Evolutionary conservation across 768 basidiomycete species (phyloP).

Genomic region (Myochromella boudieri): DNA sequence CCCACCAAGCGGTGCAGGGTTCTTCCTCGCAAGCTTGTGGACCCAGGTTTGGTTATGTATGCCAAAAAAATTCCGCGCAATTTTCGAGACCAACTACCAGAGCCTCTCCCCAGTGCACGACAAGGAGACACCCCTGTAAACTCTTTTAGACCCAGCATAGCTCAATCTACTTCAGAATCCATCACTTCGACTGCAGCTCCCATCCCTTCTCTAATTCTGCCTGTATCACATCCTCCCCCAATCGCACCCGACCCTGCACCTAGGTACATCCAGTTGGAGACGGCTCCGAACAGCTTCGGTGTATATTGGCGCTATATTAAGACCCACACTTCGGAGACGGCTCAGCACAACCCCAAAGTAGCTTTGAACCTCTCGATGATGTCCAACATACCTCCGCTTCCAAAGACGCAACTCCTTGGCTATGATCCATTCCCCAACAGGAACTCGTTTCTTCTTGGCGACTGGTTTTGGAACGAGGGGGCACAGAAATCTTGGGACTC

Average conservation of each 20-base stretch:
- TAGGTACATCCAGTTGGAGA: too few relatives aligned
- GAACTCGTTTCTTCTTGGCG: constrained; percentile 10
- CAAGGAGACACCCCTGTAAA: not conserved
- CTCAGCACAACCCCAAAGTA: not conserved
- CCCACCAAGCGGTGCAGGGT: not conserved
- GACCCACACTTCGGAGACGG: not conserved
- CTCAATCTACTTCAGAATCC: not conserved
- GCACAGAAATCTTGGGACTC: constrained; percentile 14
- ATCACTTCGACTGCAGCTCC: not conserved
- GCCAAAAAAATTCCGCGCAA: not conserved
- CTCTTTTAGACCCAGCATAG: not conserved
- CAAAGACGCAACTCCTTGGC: too few relatives aligned
- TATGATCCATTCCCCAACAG: not conserved
- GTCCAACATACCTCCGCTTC: not conserved
- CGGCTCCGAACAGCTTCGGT: not conserved
- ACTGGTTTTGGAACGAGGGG: constrained; percentile 21
- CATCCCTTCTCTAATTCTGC: not conserved
- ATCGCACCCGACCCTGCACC: too few relatives aligned
- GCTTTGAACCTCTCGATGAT: not conserved
- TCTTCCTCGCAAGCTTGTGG: not conserved
- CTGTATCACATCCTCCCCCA: not conserved
- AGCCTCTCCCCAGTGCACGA: not conserved
- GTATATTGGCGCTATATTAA: not conserved
- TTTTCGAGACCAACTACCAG: not conserved
- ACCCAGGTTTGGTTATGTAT: not conserved